These are phyloP conservation scores for Cladorrhinum sp. DNA, from an alignment of 2,329 filamentous ascomycete genomes.

Conservation along the genomic window DNA sequence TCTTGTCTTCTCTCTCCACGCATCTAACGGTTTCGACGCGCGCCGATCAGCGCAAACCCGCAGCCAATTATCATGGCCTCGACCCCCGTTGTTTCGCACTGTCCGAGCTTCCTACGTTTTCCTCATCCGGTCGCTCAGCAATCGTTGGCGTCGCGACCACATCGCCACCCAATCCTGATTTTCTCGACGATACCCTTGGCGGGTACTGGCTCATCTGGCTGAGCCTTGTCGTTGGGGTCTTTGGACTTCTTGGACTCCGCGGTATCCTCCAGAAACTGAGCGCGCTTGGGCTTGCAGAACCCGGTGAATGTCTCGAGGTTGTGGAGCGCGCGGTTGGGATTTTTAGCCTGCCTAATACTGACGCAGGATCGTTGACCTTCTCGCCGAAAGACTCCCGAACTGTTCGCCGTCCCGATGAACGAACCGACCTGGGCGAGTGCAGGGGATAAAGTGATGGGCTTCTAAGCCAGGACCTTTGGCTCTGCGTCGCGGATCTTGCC, in stretches of 20 bases:
- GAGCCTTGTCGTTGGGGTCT: conserved; percentile 2
- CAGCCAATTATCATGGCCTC: neutral
- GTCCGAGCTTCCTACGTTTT: neutral
- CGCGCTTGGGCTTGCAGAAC: conserved; percentile 13
- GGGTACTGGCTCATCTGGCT: conserved; percentile 17
- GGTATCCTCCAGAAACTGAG: conserved; percentile 17
- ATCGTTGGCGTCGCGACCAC: neutral
- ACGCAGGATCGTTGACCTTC: conserved; percentile 25
- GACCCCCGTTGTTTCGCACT: neutral
- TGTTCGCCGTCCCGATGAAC: conserved; percentile 12
- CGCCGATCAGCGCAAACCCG: neutral
- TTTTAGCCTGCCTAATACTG: conserved; percentile 13
- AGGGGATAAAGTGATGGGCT: conserved; percentile 8
- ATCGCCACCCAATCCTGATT: neutral
- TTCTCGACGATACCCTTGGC: conserved; percentile 9
- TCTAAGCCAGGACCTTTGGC: conserved; percentile 13
- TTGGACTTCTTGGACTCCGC: conserved; percentile 16
- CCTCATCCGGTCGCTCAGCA: neutral
- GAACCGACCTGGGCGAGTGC: conserved; percentile 15
- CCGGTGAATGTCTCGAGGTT: conserved; percentile 10
- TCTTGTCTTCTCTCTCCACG: neutral
- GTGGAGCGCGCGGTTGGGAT: conserved; percentile 13
- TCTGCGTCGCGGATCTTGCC: conserved; percentile 2
- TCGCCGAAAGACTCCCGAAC: conserved; percentile 26
- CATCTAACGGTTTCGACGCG: neutral